Percentiles rank a stretch among this genome's conserved stretches.
These are phyloP conservation scores for Phlebiopsis flavidoalba DNA, from an alignment of 768 basidiomycete species.

Conservation along the genomic window DNA sequence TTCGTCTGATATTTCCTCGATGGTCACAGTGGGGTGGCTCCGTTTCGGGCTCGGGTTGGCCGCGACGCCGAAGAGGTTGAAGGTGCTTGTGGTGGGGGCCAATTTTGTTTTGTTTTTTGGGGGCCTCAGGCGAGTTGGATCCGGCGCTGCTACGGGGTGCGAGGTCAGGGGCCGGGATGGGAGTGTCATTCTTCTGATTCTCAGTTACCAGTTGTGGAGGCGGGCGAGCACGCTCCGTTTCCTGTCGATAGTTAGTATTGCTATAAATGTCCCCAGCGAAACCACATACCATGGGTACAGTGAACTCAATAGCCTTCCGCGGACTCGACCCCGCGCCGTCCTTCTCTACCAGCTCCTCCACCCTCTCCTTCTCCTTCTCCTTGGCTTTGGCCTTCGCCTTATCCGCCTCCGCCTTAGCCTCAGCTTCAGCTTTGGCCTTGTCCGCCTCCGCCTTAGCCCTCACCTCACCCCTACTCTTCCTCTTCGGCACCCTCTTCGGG, in stretches of 20 bases:
- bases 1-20: slow-evolving; percentile 35
- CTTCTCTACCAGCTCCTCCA: slow-evolving; percentile 9
- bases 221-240: slow-evolving; percentile 73
- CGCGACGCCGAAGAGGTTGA: background rate
- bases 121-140: slow-evolving; percentile 15
- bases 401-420: slow-evolving; percentile 19
- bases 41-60: background rate
- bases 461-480: slow-evolving; percentile 11
- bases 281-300: slow-evolving; percentile 58
- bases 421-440: slow-evolving; percentile 17
- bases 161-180: background rate
- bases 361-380: slow-evolving; percentile 20
- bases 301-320: slow-evolving; percentile 73
- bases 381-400: background rate
- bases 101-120: no score
- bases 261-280: background rate
- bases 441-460: slow-evolving; percentile 22
- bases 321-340: slow-evolving; percentile 32
- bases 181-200: slow-evolving; percentile 9
- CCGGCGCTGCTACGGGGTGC: slow-evolving; percentile 12
- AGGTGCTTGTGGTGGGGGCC: slow-evolving; percentile 4
- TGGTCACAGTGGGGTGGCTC: slow-evolving; percentile 12
- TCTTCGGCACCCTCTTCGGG: slow-evolving; percentile 26
- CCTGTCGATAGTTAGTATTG: slow-evolving; percentile 35
- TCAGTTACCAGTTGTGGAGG: slow-evolving; percentile 40